These are phyloP conservation scores for Fusarium longipes DNA, from an alignment of 2,329 filamentous ascomycete species.

Conservation along the genomic window DNA sequence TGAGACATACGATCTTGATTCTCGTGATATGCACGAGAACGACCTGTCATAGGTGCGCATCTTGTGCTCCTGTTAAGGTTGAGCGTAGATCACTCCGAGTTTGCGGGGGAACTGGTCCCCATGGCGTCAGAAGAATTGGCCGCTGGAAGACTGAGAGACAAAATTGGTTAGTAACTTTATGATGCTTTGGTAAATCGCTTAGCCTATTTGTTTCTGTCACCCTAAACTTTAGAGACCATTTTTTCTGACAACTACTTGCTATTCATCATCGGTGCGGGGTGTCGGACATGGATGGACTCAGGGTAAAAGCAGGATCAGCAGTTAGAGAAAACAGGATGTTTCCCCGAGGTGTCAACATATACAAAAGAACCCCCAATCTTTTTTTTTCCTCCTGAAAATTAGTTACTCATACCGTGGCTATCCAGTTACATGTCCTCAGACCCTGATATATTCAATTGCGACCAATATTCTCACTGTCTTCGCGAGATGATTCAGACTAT, in stretches of 20 bases:
- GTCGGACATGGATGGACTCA: background rate
- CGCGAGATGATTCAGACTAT: background rate
- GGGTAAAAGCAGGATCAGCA: background rate
- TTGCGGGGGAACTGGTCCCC: background rate
- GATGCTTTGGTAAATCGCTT: no score
- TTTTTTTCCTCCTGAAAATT: fast-evolving
- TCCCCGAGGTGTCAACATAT: background rate
- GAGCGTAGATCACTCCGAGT: background rate
- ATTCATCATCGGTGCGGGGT: slow-evolving; percentile 1
- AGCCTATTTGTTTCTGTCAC: no score
- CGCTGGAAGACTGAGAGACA: no score
- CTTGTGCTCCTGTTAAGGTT: background rate
- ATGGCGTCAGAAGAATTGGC: no score
- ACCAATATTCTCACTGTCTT: fast-evolving
- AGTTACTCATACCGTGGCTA: no score
- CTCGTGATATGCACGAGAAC: no score
- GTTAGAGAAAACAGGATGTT: background rate
- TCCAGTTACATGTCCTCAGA: no score
- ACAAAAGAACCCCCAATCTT: background rate
- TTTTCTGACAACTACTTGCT: no score
- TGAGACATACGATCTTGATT: background rate
- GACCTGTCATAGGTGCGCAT: background rate
- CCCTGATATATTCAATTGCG: fast-evolving
- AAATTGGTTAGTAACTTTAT: no score
- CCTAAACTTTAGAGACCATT: no score